Evolutionary conservation across 2,329 filamentous ascomycete genomes (phyloP).

Genomic region (Pezicula radicicola): DNA sequence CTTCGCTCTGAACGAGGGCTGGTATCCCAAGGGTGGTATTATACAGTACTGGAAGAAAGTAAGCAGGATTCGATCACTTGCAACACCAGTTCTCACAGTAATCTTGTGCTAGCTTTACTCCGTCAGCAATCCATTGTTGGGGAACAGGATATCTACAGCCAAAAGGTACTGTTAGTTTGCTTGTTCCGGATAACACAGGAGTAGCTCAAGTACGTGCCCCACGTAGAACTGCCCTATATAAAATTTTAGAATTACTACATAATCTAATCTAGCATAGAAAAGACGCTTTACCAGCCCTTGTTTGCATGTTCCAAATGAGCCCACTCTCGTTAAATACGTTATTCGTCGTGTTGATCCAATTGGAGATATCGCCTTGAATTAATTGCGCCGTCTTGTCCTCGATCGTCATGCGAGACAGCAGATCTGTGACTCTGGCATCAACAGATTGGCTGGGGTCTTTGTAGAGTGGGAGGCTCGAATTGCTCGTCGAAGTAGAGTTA

Average conservation of each 20-base stretch:
- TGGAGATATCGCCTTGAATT: constrained; percentile 66
- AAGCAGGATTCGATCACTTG: background rate
- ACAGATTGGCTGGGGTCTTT: constrained; percentile 61
- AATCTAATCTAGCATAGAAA: too few species aligned
- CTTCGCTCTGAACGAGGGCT: constrained; percentile 70
- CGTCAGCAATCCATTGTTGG: constrained; percentile 60
- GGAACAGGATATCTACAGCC: constrained; percentile 52
- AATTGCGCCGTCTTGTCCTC: constrained; percentile 71
- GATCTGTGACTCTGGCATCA: constrained; percentile 62
- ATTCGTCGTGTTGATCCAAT: constrained; percentile 69
- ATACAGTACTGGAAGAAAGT: constrained; percentile 40
- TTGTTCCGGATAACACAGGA: background rate
- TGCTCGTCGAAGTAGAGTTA: constrained; percentile 2
- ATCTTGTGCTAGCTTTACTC: constrained; percentile 64
- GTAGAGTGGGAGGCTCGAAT: constrained; percentile 43
- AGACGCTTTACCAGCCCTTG: constrained; percentile 39
- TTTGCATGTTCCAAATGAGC: constrained; percentile 59
- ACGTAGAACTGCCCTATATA: constrained; percentile 54
- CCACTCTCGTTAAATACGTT: constrained; percentile 67
- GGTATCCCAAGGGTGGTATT: constrained; percentile 69
- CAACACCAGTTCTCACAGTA: constrained; percentile 37
- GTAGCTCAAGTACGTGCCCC: constrained; percentile 24
- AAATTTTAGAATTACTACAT: too few species aligned
- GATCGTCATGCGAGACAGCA: constrained; percentile 70
- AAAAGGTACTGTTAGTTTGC: background rate